A percentile compares a stretch with the other conserved stretches of the same genome.
phyloP scores from a whole-genome alignment of 2,329 filamentous ascomycete species.

The Fonsecaea nubica region DNA sequence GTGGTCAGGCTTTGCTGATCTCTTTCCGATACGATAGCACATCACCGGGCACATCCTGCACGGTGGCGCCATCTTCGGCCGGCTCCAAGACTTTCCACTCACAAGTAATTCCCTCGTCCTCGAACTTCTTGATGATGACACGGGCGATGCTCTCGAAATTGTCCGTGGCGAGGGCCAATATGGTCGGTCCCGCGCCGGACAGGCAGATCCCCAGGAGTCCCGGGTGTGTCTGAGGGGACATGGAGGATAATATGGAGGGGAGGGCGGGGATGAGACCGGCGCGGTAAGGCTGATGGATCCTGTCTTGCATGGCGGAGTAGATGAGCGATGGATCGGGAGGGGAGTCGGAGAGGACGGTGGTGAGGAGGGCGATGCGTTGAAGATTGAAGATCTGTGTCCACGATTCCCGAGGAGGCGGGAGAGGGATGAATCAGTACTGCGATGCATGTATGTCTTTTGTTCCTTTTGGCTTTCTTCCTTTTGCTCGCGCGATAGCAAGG shows the following conservation, averaged over 20 bases:
- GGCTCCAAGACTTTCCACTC: conserved; percentile 88
- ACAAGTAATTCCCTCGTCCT: conserved; percentile 69
- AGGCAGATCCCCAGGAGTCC: conserved; percentile 93
- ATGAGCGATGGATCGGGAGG: conserved; percentile 93
- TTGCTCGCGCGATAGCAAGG: not conserved
- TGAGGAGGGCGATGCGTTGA: conserved; percentile 88
- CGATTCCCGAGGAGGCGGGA: not conserved
- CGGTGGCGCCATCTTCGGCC: conserved; percentile 67
- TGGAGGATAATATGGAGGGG: conserved; percentile 85
- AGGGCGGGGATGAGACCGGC: conserved; percentile 90
- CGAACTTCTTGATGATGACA: conserved; percentile 77
- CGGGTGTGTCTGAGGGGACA: conserved; percentile 84
- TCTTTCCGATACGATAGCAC: conserved; percentile 24
- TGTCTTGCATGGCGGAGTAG: conserved; percentile 98
- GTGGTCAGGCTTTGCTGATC: conserved; percentile 4
- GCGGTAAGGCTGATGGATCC: conserved; percentile 95
- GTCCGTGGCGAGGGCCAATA: conserved; percentile 86
- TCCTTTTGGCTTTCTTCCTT: not conserved
- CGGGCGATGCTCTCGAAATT: conserved; percentile 88
- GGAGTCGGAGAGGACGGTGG: conserved; percentile 84
- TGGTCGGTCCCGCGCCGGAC: conserved; percentile 92
- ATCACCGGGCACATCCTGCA: conserved; percentile 40
- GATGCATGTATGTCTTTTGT: not conserved
- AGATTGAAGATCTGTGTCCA: conserved; percentile 74
- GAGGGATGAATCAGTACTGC: not conserved